These are phyloP conservation scores for Claviceps pazoutovae DNA, from an alignment of 2,329 filamentous ascomycete genomes.

Conservation along the genomic window DNA sequence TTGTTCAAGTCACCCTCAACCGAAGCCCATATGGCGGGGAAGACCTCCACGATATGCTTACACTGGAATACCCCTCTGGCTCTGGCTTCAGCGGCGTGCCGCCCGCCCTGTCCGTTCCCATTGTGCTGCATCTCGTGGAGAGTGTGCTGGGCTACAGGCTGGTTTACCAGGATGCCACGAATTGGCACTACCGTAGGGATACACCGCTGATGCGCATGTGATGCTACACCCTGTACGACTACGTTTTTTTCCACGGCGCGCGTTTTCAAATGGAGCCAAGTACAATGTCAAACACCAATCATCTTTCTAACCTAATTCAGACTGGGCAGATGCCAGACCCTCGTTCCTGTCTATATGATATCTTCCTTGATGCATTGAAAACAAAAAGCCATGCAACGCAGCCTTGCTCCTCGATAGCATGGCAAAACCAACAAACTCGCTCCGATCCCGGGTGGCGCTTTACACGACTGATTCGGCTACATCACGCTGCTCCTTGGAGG, in stretches of 20 bases:
- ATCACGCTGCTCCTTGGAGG: neutral
- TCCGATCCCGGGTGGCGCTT: neutral
- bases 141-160: slow-evolving; percentile 29
- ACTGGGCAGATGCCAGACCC: neutral
- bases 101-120: slow-evolving; percentile 24
- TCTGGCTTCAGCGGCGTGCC: slow-evolving; percentile 16
- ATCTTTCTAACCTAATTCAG: too few species aligned
- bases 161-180: slow-evolving; percentile 10
- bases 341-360: neutral
- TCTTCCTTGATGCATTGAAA: neutral
- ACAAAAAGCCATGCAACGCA: neutral
- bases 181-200: slow-evolving; percentile 16
- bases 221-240: neutral
- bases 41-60: slow-evolving; percentile 29
- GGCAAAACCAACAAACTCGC: neutral
- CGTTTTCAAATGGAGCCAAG: too few species aligned
- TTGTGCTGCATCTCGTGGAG: slow-evolving; percentile 32
- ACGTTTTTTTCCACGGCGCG: too few species aligned
- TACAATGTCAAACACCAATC: too few species aligned
- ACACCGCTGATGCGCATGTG: neutral
- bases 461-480: neutral
- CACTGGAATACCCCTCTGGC: slow-evolving; percentile 20
- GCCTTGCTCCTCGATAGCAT: neutral
- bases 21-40: slow-evolving; percentile 32
- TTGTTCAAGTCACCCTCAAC: slow-evolving; percentile 26